Percentiles rank a stretch among this genome's conserved stretches.
Evolutionary conservation across 2,329 filamentous ascomycete genomes (phyloP).

Genomic region (Pestalotiopsis sp.): DNA sequence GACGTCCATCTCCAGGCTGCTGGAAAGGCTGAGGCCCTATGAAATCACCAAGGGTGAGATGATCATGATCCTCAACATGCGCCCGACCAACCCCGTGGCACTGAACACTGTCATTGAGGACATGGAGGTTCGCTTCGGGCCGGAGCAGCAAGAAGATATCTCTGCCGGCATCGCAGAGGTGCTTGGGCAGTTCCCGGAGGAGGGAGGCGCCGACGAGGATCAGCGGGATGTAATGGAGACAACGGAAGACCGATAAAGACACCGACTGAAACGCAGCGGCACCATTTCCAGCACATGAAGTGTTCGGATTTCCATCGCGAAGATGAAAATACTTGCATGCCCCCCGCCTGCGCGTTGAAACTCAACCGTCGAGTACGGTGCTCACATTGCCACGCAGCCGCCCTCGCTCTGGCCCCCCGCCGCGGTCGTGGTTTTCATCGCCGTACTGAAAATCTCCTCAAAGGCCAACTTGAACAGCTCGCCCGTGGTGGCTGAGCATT

Average conservation of each 20-base stretch:
- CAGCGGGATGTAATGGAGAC: slow-evolving; percentile 40
- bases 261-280: background rate
- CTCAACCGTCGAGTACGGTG: background rate
- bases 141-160: slow-evolving; percentile 62
- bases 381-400: slow-evolving; percentile 42
- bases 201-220: slow-evolving; percentile 31
- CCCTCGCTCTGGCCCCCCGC: slow-evolving; percentile 57
- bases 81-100: slow-evolving; percentile 58
- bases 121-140: slow-evolving; percentile 61
- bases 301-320: background rate
- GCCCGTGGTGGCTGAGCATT: slow-evolving; percentile 64
- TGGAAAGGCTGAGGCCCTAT: slow-evolving; percentile 58
- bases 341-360: background rate
- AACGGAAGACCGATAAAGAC: slow-evolving; percentile 19
- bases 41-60: slow-evolving; percentile 69
- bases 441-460: slow-evolving; percentile 63
- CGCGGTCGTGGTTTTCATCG: slow-evolving; percentile 47
- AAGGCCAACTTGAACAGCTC: slow-evolving; percentile 60
- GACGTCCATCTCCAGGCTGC: slow-evolving; percentile 53
- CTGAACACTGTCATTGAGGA: slow-evolving; percentile 69
- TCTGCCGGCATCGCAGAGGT: slow-evolving; percentile 58
- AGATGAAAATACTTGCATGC: background rate
- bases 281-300: background rate
- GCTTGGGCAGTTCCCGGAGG: slow-evolving; percentile 54
- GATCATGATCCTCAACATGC: slow-evolving; percentile 69